phyloP scores from a whole-genome alignment of 306 rosid species.

The Notholithocarpus densiflorus region DNA sequence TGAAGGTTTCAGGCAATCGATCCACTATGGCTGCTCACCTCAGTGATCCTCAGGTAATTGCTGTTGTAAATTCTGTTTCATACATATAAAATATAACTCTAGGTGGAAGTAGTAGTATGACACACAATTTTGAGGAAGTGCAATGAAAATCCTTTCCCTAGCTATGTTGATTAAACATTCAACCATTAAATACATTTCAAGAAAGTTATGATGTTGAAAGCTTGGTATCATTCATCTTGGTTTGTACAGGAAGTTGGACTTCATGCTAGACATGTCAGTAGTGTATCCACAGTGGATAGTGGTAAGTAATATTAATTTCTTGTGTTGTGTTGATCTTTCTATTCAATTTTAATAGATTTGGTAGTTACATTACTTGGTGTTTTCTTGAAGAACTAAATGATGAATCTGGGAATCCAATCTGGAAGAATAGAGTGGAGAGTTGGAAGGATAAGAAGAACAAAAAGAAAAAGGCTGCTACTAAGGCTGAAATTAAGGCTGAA shows the following conservation, averaged over 20 bases:
- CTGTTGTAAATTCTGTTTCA: neutral
- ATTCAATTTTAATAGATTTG: neutral
- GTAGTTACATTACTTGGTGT: conserved; percentile 22
- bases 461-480: conserved; percentile 65
- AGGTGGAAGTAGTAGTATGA: neutral
- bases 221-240: conserved; percentile 14
- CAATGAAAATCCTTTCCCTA: neutral
- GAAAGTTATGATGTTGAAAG: neutral
- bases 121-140: neutral
- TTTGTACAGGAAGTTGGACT: conserved; percentile 71
- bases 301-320: conserved; percentile 47
- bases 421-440: conserved; percentile 98
- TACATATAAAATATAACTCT: neutral
- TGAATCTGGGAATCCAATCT: conserved; percentile 90
- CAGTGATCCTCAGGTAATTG: conserved; percentile 49
- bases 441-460: conserved; percentile 94
- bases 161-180: neutral
- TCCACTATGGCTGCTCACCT: conserved; percentile 59
- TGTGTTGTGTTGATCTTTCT: conserved; percentile 7
- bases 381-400: conserved; percentile 66
- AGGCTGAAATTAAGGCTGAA: conserved; percentile 54
- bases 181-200: neutral
- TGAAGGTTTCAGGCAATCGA: conserved; percentile 39
- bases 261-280: conserved; percentile 92
- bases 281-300: conserved; percentile 83